Conservation (phyloP, 129 eudicot genomes). For the Helianthus tuberosus region DNA sequence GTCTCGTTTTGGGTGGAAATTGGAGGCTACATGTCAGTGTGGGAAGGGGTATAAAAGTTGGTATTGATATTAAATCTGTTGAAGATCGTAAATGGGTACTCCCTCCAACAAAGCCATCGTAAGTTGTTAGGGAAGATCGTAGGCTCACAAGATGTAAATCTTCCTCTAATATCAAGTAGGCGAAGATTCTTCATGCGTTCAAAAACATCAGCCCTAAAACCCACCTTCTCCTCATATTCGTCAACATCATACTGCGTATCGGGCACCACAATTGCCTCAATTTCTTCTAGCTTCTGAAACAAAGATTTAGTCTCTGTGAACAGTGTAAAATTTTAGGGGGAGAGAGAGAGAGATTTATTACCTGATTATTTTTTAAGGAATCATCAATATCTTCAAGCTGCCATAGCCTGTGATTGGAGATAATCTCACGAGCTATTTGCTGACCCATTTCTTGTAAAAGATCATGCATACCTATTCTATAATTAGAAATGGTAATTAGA, state of each 20-base stretch:
- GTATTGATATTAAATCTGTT: no score
- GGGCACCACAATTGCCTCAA: neutral
- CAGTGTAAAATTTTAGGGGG: no score
- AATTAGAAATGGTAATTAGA: neutral
- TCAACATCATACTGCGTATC: neutral
- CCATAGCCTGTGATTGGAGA: neutral
- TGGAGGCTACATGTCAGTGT: no score
- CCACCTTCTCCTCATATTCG: neutral
- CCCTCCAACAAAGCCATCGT: neutral
- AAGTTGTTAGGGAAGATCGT: neutral
- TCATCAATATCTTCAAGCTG: no score
- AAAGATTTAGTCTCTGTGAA: no score
- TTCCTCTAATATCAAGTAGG: neutral
- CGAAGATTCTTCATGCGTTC: neutral
- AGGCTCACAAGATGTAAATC: neutral
- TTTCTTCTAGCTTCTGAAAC: neutral
- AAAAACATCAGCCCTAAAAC: neutral
- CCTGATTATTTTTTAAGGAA: neutral
- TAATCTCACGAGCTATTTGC: neutral
- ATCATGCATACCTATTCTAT: neutral
- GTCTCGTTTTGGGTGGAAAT: no score
- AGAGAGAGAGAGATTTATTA: no score
- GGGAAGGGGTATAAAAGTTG: no score
- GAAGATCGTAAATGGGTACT: neutral
- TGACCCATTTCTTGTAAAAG: neutral